Conservation (phyloP, 23 red algal genomes). For the Gracilaria domingensis region DNA sequence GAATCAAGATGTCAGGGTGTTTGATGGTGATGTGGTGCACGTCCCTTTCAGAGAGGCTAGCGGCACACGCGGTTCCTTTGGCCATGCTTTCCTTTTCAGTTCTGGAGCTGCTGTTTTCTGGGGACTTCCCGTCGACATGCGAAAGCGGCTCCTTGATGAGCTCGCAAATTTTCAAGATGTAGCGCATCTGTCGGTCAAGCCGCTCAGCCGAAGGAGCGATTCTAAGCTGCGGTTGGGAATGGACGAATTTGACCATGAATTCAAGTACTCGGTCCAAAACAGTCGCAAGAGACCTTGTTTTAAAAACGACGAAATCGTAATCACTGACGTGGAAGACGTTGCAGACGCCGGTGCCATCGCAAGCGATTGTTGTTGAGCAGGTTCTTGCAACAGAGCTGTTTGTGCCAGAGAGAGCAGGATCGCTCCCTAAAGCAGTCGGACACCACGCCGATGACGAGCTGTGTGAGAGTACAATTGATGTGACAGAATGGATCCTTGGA, state of each 20-base stretch:
- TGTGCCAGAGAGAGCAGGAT: neutral
- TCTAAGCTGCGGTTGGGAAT: constrained; percentile 38
- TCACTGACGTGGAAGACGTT: constrained; percentile 65
- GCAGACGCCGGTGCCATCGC: constrained; percentile 13
- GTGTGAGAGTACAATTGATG: constrained; percentile 21
- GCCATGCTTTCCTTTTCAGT: constrained; percentile 92
- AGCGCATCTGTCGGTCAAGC: neutral
- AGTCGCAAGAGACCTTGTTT: constrained; percentile 60
- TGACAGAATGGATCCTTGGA: constrained; percentile 45
- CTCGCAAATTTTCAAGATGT: constrained; percentile 42
- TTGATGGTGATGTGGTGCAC: constrained; percentile 45
- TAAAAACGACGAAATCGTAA: constrained; percentile 83
- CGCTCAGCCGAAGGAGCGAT: neutral
- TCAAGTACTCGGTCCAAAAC: constrained; percentile 66
- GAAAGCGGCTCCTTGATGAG: constrained; percentile 60
- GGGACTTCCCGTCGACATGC: constrained; percentile 68
- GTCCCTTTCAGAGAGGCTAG: neutral
- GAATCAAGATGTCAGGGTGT: constrained; percentile 21
- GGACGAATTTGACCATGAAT: constrained; percentile 97
- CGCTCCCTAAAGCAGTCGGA: neutral
- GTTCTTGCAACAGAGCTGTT: constrained; percentile 33
- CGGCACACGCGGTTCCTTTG: neutral
- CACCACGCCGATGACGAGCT: constrained; percentile 24
- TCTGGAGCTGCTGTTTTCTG: constrained; percentile 96
- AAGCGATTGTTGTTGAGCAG: constrained; percentile 1